These are phyloP conservation scores for Picea abies DNA, from an alignment of 83 land plant genomes.

Conservation along the genomic window DNA sequence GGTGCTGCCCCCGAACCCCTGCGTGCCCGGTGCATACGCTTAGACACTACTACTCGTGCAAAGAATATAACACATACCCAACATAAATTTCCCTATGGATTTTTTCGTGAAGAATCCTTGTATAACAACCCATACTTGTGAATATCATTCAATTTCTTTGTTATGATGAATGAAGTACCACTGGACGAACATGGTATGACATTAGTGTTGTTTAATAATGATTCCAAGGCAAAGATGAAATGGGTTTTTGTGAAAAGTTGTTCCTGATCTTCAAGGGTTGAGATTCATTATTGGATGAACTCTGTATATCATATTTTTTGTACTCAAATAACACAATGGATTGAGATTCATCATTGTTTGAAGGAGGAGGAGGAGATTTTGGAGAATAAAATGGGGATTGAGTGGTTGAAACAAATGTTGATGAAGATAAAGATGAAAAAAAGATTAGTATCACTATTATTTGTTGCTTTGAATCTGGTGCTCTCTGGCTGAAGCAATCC, in stretches of 20 bases:
- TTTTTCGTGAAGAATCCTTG: neutral
- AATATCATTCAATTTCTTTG: conserved; percentile 20
- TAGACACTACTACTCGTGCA: no score
- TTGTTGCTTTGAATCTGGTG: conserved; percentile 39
- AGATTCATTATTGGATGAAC: neutral
- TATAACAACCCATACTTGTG: neutral
- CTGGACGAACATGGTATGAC: conserved; percentile 4
- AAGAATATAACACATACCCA: no score
- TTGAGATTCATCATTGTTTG: neutral
- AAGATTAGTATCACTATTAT: conserved; percentile 23
- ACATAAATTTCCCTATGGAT: neutral
- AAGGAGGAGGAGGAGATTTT: conserved; percentile 34
- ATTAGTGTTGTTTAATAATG: neutral
- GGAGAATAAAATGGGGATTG: conserved; percentile 78
- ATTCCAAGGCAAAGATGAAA: neutral
- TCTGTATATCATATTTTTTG: conserved; percentile 7
- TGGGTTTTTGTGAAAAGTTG: conserved; percentile 4
- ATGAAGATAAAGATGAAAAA: conserved; percentile 72
- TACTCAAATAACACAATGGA: neutral
- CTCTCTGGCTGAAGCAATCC: conserved; percentile 47
- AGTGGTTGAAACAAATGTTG: conserved; percentile 58
- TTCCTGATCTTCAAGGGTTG: neutral
- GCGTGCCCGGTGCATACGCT: no score
- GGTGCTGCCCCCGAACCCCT: no score
- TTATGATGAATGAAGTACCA: conserved; percentile 19